A percentile compares a stretch with the other conserved stretches of the same genome.
Evolutionary conservation across 192 early-diverging fungal genomes (phyloP).

Genomic region (Chytriomyces confervae): DNA sequence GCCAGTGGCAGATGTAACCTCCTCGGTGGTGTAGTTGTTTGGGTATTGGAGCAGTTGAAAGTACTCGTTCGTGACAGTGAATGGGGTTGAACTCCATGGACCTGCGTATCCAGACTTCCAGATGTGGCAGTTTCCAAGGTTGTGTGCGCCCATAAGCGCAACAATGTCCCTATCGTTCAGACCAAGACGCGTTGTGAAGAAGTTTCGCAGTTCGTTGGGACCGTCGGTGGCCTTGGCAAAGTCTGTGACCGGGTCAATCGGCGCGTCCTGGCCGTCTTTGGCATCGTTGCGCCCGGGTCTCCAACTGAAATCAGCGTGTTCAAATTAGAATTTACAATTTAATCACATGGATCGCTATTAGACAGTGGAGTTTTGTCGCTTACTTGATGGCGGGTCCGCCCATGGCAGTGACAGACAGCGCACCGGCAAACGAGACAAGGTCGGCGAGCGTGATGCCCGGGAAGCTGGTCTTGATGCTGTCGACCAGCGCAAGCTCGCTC

Average conservation of each 20-base stretch:
- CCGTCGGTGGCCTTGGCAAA: background rate
- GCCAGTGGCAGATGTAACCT: background rate
- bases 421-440: too few species aligned
- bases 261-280: background rate
- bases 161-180: conserved; percentile 74
- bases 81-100: conserved; percentile 47
- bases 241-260: background rate
- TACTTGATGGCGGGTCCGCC: too few species aligned
- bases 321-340: too few species aligned
- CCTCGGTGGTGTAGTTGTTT: conserved; percentile 5
- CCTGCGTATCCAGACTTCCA: conserved; percentile 71
- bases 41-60: conserved; percentile 25
- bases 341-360: too few species aligned
- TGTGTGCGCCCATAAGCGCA: conserved; percentile 74
- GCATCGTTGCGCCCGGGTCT: background rate
- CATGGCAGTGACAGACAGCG: too few species aligned
- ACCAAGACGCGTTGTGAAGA: conserved; percentile 37
- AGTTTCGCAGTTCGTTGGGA: background rate
- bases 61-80: conserved; percentile 51
- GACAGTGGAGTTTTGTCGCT: too few species aligned
- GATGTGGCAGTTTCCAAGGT: conserved; percentile 66
- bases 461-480: too few species aligned
- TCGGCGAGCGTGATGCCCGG: too few species aligned
- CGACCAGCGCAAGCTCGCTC: too few species aligned
- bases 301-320: too few species aligned